A percentile compares a stretch with the other conserved stretches of the same genome.
These are phyloP conservation scores for Termitomyces sp. DNA, from an alignment of 1,284 basidiomycete genomes.

Conservation along the genomic window DNA sequence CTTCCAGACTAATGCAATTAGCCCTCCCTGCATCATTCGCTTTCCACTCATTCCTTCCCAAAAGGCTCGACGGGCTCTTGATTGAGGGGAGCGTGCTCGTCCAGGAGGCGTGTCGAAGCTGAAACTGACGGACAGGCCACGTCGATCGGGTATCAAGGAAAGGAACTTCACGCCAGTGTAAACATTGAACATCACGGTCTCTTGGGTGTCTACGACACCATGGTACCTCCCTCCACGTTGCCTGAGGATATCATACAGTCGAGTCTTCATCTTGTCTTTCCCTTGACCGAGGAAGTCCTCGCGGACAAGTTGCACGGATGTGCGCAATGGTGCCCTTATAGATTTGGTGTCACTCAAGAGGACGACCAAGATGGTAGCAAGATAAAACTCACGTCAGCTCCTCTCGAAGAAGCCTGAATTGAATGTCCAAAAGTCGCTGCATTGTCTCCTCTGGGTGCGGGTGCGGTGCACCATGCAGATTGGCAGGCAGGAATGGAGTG, in stretches of 20 bases:
- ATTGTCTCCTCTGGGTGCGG: constrained; percentile 50
- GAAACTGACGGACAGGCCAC: constrained; percentile 45
- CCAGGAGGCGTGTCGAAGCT: constrained; percentile 49
- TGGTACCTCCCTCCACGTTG: constrained; percentile 46
- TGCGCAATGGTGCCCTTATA: constrained; percentile 47
- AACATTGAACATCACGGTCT: constrained; percentile 50
- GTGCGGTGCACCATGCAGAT: constrained; percentile 55
- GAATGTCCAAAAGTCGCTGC: constrained; percentile 60
- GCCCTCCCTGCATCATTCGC: constrained; percentile 49
- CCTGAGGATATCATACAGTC: constrained; percentile 32
- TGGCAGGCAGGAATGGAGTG: constrained; percentile 54
- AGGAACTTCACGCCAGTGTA: constrained; percentile 46
- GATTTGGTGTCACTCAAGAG: neutral
- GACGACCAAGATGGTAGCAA: neutral
- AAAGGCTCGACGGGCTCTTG: constrained; percentile 35
- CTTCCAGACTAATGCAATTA: constrained; percentile 51
- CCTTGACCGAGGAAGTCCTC: constrained; percentile 33
- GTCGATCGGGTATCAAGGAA: constrained; percentile 38
- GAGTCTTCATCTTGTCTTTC: constrained; percentile 19
- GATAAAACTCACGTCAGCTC: constrained; percentile 51
- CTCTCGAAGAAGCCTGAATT: constrained; percentile 67
- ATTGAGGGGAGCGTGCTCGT: constrained; percentile 36
- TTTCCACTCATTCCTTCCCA: constrained; percentile 53
- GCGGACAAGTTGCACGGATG: constrained; percentile 41
- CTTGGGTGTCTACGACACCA: constrained; percentile 31